Evolutionary conservation across 2,329 filamentous ascomycete genomes (phyloP), one percentile per base, ranked within the genome.

Genomic region (Nothomitra cinnamomea): DNA sequence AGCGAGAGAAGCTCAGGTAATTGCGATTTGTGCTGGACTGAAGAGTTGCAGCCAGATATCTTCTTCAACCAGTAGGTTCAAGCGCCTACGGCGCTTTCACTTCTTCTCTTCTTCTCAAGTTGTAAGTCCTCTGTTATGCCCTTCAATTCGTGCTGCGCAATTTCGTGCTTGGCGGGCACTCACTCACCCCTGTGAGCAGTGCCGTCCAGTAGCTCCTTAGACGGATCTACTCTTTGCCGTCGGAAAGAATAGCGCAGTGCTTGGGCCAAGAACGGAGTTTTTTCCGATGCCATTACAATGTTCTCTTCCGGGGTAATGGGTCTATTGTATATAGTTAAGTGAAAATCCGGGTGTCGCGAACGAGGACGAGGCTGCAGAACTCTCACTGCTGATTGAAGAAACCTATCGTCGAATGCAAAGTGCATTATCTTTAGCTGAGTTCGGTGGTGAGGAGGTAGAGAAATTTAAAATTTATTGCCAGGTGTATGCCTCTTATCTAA

Each of bases 61-160:
- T n/a, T n/a, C n/a, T n/a, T n/a, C n/a, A n/a, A n/a, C n/a, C n/a
- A n/a, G n/a, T n/a, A n/a, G n/a, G n/a, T n/a, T n/a, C n/a, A n/a
- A n/a, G n/a, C n/a, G 35, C 35, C 15, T 38, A 15, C 24, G 12
- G 15, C 32, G n/a, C 15, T 32, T 8, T 10, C 24, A 10, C 24
- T 32, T 51, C 24, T 51, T 51, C 24, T 51, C 28, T 32, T 51
- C 48, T 17, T n/a, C n/a, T n/a, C n/a, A n/a, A 51, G n/a, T 51
- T 17, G 5, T 32, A 51, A 32, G 32, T 10, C 48, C 24, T 51
- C 15, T 51, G n/a, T 21, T 25, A 32, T 21, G 15, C 32, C 21
- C 32, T 22, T 32, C n/a, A 51, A 21, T 17, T 17, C 32, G 10
- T 17, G 21, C 24, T 51, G 21, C 10, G 21, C 15, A 17, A 51